Conservation (phyloP, 805 yeast genomes). For the Wickerhamiella galacta region DNA sequence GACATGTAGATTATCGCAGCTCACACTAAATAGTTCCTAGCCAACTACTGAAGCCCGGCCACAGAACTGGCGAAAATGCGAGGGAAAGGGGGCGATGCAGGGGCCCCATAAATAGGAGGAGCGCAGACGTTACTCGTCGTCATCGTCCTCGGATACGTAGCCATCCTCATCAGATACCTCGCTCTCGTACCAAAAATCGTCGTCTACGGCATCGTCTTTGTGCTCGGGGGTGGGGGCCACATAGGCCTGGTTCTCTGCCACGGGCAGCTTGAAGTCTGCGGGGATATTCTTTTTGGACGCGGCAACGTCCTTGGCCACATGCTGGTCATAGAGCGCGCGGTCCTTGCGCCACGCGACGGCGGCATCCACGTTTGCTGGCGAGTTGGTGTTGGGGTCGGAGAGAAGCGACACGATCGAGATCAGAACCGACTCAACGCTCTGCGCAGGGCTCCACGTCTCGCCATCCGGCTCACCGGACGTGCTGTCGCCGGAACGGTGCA, state of each 20-base stretch:
- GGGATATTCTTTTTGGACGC: constrained; percentile 72
- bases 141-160: constrained; percentile 29
- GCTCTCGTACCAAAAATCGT: constrained; percentile 71
- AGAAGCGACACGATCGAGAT: constrained; percentile 78
- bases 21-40: too few species aligned
- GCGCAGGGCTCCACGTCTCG: constrained; percentile 67
- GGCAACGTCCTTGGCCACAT: constrained; percentile 59
- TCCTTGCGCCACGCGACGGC: constrained; percentile 77
- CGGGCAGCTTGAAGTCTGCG: constrained; percentile 68
- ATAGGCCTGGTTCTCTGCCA: constrained; percentile 38
- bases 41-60: too few species aligned
- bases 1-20: too few species aligned
- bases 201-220: constrained; percentile 46
- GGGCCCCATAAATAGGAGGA: too few species aligned
- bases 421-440: constrained; percentile 79
- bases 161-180: constrained; percentile 47
- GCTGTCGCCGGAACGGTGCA: constrained; percentile 83
- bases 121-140: constrained; percentile 15
- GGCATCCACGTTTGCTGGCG: constrained; percentile 95
- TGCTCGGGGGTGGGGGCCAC: constrained; percentile 24
- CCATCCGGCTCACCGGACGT: constrained; percentile 82
- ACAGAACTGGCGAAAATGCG: too few species aligned
- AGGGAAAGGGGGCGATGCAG: too few species aligned
- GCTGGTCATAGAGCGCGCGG: constrained; percentile 55
- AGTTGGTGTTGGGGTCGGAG: constrained; percentile 83